Conservation (phyloP, 495 filamentous ascomycete species). For the Neurospora discreta region DNA sequence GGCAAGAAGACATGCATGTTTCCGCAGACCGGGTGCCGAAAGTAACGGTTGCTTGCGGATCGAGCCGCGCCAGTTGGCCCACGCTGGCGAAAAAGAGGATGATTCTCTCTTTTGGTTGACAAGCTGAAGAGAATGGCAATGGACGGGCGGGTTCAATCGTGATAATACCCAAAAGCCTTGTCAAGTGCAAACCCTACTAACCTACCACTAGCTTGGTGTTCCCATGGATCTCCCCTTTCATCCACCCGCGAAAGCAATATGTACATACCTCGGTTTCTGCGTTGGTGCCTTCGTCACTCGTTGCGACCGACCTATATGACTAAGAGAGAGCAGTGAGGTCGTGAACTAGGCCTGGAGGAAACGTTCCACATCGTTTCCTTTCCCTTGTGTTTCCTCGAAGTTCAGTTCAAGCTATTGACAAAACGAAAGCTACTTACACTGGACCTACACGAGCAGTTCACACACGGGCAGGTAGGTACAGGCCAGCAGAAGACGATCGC, state of each 20-base stretch:
- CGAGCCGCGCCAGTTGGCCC: slow-evolving; percentile 12
- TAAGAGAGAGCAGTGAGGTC: neutral
- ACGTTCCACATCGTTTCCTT: neutral
- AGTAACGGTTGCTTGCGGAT: slow-evolving; percentile 19
- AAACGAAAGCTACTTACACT: no score
- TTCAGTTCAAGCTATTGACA: no score
- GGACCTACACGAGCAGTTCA: no score
- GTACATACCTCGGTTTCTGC: neutral
- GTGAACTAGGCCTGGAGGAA: neutral
- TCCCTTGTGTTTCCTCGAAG: neutral
- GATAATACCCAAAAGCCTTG: no score
- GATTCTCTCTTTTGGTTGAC: no score
- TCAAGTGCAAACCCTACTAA: no score
- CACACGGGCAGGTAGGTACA: no score
- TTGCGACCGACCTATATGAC: neutral
- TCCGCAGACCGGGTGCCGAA: slow-evolving; percentile 2
- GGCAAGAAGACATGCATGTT: neutral
- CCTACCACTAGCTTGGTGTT: no score
- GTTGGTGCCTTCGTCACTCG: neutral
- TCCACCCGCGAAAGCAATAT: neutral
- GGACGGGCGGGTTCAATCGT: no score
- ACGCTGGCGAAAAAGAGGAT: no score
- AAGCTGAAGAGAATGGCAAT: no score
- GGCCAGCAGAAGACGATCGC: no score
- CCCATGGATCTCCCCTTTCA: neutral